These are phyloP conservation scores for Nicotiana otophora DNA, from an alignment of 257 asterid species.

Conservation along the genomic window DNA sequence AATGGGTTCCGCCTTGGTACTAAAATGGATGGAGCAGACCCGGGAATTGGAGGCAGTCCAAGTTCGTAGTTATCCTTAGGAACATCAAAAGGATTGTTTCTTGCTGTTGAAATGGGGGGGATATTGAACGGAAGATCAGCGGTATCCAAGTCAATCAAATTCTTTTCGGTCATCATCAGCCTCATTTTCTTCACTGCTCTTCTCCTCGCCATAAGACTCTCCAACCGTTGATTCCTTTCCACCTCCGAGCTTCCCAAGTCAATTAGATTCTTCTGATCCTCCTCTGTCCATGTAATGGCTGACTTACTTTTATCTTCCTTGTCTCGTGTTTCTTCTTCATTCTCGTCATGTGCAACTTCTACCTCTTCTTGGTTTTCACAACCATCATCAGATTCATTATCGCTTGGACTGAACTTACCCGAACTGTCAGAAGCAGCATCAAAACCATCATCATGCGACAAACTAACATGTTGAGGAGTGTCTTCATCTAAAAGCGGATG, in stretches of 20 bases:
- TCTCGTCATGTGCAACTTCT: constrained; percentile 49
- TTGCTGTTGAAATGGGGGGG: constrained; percentile 58
- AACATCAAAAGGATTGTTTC: constrained; percentile 65
- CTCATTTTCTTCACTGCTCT: constrained; percentile 60
- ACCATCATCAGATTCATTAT: constrained; percentile 53
- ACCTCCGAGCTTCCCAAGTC: constrained; percentile 84
- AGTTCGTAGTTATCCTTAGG: constrained; percentile 43
- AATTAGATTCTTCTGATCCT: constrained; percentile 92
- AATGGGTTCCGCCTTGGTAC: constrained; percentile 71
- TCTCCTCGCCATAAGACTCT: constrained; percentile 75
- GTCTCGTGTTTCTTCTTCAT: constrained; percentile 47
- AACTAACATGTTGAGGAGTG: constrained; percentile 32
- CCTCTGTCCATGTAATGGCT: constrained; percentile 78
- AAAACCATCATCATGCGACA: constrained; percentile 42
- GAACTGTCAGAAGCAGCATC: constrained; percentile 42
- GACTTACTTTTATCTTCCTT: constrained; percentile 48
- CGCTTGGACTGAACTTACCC: constrained; percentile 20
- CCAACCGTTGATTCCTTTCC: constrained; percentile 81
- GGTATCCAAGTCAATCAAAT: constrained; percentile 74
- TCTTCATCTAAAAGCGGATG: constrained; percentile 75
- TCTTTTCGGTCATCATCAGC: constrained; percentile 49
- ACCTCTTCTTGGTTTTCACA: constrained; percentile 43
- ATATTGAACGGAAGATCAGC: constrained; percentile 56
- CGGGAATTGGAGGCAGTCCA: constrained; percentile 78
- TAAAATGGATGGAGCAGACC: constrained; percentile 88